These are phyloP conservation scores for Xerocomellus chrysenteron DNA, from an alignment of 768 basidiomycete genomes.

Conservation along the genomic window DNA sequence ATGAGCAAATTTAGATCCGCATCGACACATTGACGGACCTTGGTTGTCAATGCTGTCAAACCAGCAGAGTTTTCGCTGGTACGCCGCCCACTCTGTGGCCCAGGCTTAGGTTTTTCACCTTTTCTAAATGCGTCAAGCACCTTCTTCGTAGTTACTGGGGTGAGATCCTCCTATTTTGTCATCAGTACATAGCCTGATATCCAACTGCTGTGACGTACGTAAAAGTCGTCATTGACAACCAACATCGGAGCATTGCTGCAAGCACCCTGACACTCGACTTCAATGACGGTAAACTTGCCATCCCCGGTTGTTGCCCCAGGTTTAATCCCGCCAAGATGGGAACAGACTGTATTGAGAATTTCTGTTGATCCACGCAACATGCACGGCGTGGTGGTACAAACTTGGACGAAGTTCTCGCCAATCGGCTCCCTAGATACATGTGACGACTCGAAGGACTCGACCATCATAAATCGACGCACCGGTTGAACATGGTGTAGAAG, in stretches of 20 bases:
- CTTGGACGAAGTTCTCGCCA: conserved; percentile 91
- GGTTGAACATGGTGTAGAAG: conserved; percentile 99
- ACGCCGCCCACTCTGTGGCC: conserved; percentile 83
- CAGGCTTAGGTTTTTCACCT: conserved; percentile 88
- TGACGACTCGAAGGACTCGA: background rate
- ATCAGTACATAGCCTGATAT: conserved; percentile 7
- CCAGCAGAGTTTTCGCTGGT: conserved; percentile 95
- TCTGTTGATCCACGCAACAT: conserved; percentile 92
- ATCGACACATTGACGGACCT: conserved; percentile 46
- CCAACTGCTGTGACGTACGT: conserved; percentile 50
- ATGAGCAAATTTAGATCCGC: conserved; percentile 3
- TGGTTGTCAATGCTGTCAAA: conserved; percentile 72
- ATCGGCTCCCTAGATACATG: conserved; percentile 74
- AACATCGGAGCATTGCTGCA: conserved; percentile 99
- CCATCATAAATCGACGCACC: conserved; percentile 47
- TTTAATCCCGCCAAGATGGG: conserved; percentile 79
- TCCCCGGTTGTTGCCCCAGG: conserved; percentile 94
- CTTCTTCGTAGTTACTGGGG: conserved; percentile 71
- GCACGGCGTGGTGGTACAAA: conserved; percentile 99
- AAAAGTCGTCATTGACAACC: conserved; percentile 94
- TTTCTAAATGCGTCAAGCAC: conserved; percentile 76
- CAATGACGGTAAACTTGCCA: conserved; percentile 94
- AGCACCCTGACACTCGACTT: conserved; percentile 98
- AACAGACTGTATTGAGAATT: conserved; percentile 81
- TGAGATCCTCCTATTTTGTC: conserved; percentile 72